Evolutionary conservation across 768 basidiomycete species (phyloP).

Genomic region (Tylopilus sp.): DNA sequence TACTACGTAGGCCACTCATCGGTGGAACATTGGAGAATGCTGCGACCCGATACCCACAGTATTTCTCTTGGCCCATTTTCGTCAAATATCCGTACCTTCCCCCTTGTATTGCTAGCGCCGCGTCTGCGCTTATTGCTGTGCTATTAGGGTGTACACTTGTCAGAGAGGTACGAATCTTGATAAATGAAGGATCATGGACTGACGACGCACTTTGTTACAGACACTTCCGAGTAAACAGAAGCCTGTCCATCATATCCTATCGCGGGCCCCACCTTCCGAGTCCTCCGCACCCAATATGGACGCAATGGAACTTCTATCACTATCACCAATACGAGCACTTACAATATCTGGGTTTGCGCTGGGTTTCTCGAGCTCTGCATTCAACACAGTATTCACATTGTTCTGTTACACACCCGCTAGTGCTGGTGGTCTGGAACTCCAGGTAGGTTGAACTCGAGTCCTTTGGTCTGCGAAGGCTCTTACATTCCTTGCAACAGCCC

Average conservation of each 20-base stretch:
- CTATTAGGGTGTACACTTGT: constrained; percentile 15
- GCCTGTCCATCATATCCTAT: no score
- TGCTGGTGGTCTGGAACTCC: constrained; percentile 54
- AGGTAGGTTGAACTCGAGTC: constrained; percentile 31
- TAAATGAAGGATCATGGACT: background rate
- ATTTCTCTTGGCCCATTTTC: constrained; percentile 14
- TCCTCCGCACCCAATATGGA: no score
- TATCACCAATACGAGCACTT: constrained; percentile 50
- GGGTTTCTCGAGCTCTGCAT: constrained; percentile 50
- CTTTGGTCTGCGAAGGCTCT: background rate
- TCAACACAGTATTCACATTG: constrained; percentile 61
- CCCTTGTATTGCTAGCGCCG: constrained; percentile 11
- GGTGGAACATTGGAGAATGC: constrained; percentile 21
- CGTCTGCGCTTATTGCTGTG: constrained; percentile 5
- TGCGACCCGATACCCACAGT: constrained; percentile 11
- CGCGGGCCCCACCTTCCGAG: background rate
- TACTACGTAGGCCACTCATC: constrained; percentile 14
- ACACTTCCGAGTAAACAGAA: constrained; percentile 20
- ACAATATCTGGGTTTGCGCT: constrained; percentile 50
- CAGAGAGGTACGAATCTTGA: constrained; percentile 13
- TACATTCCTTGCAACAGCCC: constrained; percentile 32
- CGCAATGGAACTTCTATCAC: constrained; percentile 38
- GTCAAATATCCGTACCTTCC: constrained; percentile 10
- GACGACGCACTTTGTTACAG: background rate
- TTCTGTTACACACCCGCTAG: constrained; percentile 59